Evolutionary conservation across 2,329 filamentous ascomycete species (phyloP).

Genomic region (Chaetoscypha palmicola): DNA sequence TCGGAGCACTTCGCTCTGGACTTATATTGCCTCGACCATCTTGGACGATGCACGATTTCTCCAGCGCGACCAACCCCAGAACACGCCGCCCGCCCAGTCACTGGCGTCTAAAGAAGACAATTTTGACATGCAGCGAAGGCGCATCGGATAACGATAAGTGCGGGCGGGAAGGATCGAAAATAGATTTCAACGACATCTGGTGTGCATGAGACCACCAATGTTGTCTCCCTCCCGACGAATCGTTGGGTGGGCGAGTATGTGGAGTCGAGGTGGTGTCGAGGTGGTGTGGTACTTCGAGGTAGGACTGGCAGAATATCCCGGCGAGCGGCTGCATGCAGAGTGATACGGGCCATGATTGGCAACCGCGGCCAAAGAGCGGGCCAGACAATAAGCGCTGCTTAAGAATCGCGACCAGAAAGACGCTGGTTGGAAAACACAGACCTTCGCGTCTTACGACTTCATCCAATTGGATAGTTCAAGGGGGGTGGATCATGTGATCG

Average conservation of each 20-base stretch:
- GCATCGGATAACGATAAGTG: constrained; percentile 17
- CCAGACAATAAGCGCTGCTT: neutral
- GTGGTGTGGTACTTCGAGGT: neutral
- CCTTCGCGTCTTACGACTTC: too few relatives aligned
- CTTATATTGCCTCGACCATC: constrained; percentile 6
- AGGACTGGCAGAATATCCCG: constrained; percentile 7
- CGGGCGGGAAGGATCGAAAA: constrained; percentile 14
- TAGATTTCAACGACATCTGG: constrained; percentile 12
- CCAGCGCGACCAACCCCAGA: constrained; percentile 4
- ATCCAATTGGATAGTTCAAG: too few relatives aligned
- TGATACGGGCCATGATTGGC: constrained; percentile 18
- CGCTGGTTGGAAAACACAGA: too few relatives aligned
- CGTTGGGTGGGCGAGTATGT: neutral
- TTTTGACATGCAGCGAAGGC: constrained; percentile 12
- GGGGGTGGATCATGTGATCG: too few relatives aligned
- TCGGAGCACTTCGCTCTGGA: constrained; percentile 7
- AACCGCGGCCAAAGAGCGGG: neutral
- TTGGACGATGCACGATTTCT: neutral
- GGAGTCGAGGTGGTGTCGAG: constrained; percentile 10
- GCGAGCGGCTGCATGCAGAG: constrained; percentile 20
- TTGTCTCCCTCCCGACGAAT: neutral
- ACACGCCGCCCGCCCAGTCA: constrained; percentile 6
- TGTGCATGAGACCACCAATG: neutral
- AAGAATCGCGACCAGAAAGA: neutral
- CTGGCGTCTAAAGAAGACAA: constrained; percentile 16